Conservation (phyloP, 2,329 filamentous ascomycete species). For the Colletotrichum horii region DNA sequence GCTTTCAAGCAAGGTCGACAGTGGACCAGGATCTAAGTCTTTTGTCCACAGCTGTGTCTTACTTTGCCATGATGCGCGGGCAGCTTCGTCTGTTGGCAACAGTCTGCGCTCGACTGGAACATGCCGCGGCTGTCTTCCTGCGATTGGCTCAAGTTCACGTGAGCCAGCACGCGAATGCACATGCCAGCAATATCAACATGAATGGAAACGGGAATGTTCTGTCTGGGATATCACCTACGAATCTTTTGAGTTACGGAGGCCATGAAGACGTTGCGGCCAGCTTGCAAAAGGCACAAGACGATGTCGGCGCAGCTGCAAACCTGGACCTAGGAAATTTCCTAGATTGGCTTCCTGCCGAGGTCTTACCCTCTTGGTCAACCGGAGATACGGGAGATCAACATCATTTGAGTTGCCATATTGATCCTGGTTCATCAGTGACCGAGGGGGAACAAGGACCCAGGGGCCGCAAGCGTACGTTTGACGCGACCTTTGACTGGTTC, state of each 20-base stretch:
- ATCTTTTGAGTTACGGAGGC: not conserved
- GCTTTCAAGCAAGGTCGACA: not conserved
- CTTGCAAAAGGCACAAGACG: not conserved
- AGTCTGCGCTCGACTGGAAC: not conserved
- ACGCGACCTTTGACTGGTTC: conserved; percentile 4
- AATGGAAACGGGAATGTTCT: not conserved
- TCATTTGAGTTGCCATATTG: not conserved
- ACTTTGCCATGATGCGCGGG: conserved; percentile 1
- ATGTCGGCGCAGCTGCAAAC: not conserved
- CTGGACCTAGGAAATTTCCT: not conserved
- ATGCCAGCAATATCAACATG: not conserved
- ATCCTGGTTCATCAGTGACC: too few species aligned
- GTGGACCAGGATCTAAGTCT: not conserved
- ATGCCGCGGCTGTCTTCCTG: not conserved
- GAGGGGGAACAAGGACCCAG: not conserved
- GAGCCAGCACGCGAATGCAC: not conserved
- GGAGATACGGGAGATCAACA: not conserved
- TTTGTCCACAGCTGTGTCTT: not conserved
- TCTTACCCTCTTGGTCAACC: not conserved
- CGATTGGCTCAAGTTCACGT: not conserved
- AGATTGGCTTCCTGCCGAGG: not conserved
- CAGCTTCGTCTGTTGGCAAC: not conserved
- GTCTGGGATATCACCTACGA: not conserved
- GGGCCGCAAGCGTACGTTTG: not conserved
- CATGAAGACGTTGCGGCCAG: not conserved